Base-by-base conservation (phyloP, 129 eudicot species). In the Ambrosia trifida region DNA sequence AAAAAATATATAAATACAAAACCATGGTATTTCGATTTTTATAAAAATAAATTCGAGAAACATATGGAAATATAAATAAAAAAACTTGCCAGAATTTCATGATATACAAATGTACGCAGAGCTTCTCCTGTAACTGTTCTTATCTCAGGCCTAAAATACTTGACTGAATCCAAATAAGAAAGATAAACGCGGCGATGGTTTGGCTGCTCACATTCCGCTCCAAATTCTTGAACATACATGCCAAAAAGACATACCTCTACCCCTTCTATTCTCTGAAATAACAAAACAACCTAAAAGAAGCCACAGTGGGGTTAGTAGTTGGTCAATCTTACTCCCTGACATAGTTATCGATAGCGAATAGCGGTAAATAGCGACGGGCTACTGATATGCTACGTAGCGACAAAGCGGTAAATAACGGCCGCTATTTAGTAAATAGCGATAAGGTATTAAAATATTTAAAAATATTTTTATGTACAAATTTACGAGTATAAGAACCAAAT, bases 181-280 rank as follows among this genome's bases (percentile, higher is more conserved):
- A 95, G 89, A 77, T 90, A 95, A 62, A 95, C 99, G 20, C 99
- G 95, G 0, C 99, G 97, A 59, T 95, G 94, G 79, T 95, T 95
- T 67, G 99, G 99, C 82, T 85, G 97, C 72, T 80, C 81, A 69
- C 97, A 85, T 56, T 95, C 97, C 44, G 99, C 78, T 68, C 99
- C 99, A 68, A 90, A 95, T 80, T 95, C 99, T 78, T 95, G 99
- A 69, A 95, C 97, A 82, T 90, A 95, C 99, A 95, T 95, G 75
- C 99, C 99, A 84, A 88, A 95, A 54, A 95, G 76, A 83, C 99
- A 95, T 53, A 95, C 99, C 86, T 95, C 99, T 32, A 95, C 99
- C 64, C 99, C 99, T 83, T 95, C 99, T 57, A 90, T 95, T 82
- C 87, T 90, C 79, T 95, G 99, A 81, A 95, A 95, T 64, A 95